These are phyloP conservation scores for Tylopilus balloui DNA, from an alignment of 768 basidiomycete genomes.

Conservation along the genomic window DNA sequence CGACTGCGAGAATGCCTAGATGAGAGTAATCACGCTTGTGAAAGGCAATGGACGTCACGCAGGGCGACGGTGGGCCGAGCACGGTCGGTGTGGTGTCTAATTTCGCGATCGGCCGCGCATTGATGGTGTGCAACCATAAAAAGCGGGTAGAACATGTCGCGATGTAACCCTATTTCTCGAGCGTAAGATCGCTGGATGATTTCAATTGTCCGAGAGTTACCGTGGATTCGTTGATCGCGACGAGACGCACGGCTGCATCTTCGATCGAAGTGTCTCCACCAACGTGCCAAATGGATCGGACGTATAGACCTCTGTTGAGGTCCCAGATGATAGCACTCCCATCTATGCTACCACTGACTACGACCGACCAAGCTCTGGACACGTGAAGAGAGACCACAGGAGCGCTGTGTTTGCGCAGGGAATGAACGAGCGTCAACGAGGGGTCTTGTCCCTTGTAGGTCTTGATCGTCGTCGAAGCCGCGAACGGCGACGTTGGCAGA, in stretches of 20 bases:
- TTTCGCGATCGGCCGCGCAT: slow-evolving; percentile 71
- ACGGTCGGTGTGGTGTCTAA: slow-evolving; percentile 53
- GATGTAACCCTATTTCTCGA: slow-evolving; percentile 70
- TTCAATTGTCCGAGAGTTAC: slow-evolving; percentile 40
- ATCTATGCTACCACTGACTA: slow-evolving; percentile 80
- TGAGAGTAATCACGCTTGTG: slow-evolving; percentile 85
- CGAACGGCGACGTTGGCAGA: slow-evolving; percentile 16
- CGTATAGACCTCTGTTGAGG: slow-evolving; percentile 76
- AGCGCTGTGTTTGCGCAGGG: slow-evolving; percentile 77
- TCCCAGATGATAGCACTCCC: slow-evolving; percentile 90
- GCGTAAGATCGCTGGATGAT: background rate
- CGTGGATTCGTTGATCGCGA: slow-evolving; percentile 81
- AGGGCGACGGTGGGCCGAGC: slow-evolving; percentile 40
- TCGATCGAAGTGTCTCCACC: slow-evolving; percentile 21
- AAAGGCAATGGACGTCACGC: slow-evolving; percentile 76
- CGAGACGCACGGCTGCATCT: slow-evolving; percentile 52
- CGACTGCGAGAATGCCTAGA: slow-evolving; percentile 75
- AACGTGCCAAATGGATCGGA: slow-evolving; percentile 74
- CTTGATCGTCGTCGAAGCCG: slow-evolving; percentile 15
- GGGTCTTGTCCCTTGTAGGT: slow-evolving; percentile 23
- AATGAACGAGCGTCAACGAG: slow-evolving; percentile 51
- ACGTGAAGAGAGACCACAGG: slow-evolving; percentile 64
- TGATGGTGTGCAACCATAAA: slow-evolving; percentile 81
- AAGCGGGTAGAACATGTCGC: slow-evolving; percentile 73
- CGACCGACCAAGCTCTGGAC: slow-evolving; percentile 77